phyloP scores from a whole-genome alignment of 1,284 basidiomycete genomes.

The Amylostereum chailletii region DNA sequence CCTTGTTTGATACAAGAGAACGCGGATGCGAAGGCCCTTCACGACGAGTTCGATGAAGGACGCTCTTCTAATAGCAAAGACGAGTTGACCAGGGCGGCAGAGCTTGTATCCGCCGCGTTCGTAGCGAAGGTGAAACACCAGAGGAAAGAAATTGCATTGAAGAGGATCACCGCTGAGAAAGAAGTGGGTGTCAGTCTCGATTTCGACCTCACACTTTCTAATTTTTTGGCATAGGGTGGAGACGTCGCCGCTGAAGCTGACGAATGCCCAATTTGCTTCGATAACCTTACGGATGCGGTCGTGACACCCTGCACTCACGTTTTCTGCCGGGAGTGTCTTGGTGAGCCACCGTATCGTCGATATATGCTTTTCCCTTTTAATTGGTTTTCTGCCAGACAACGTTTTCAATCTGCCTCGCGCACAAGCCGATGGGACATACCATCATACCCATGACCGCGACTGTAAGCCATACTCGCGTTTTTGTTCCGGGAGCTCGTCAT shows the following conservation, averaged over 20 bases:
- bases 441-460: constrained; percentile 31
- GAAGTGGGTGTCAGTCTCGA: constrained; percentile 24
- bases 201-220: background rate
- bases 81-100: constrained; percentile 36
- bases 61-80: constrained; percentile 22
- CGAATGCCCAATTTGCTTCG: constrained; percentile 48
- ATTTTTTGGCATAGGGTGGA: constrained; percentile 24
- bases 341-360: constrained; percentile 21
- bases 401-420: constrained; percentile 29
- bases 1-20: constrained; percentile 43
- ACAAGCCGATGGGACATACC: constrained; percentile 21
- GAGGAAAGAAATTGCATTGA: constrained; percentile 29
- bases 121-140: constrained; percentile 37
- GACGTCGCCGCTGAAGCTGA: constrained; percentile 40
- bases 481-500: no score
- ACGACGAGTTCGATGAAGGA: constrained; percentile 27
- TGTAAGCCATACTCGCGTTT: constrained; percentile 23
- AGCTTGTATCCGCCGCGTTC: constrained; percentile 35
- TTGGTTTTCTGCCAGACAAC: constrained; percentile 22
- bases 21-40: constrained; percentile 27
- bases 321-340: constrained; percentile 43
- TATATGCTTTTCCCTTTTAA: constrained; percentile 2
- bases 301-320: constrained; percentile 41
- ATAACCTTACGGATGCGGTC: constrained; percentile 35
- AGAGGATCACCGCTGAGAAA: constrained; percentile 39